Base-by-base conservation (phyloP, 2,329 filamentous ascomycete species). In the Pestalotiopsis sp. region DNA sequence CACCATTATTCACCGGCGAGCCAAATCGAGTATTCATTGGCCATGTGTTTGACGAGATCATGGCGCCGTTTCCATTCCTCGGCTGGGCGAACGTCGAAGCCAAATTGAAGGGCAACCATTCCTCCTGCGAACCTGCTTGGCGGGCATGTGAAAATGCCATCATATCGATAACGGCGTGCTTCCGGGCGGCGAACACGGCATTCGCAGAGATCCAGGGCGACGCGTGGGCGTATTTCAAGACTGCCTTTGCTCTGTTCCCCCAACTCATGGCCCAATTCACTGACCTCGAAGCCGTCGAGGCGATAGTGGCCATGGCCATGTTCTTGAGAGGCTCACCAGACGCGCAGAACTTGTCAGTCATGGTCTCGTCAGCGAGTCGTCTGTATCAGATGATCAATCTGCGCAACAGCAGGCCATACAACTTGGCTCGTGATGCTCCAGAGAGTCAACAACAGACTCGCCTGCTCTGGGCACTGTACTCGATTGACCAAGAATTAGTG, bases 191-290 rank as follows among this genome's bases (percentile, higher is more conserved):
- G 12, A 64, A 49, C 11, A 27, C 17, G 13, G 38, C 62, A n/a
- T 64, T 64, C 25, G 39, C 3, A 45, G 38, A 64, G 20, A 12
- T 64, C 2, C 45, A 45, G 14, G 39, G 62, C 11, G 38, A n/a
- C 11, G 62, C 62, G 7, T 64, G 62, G 62, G 62, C 39, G 11
- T 64, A 64, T 13, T 64, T 64, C 39, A 64, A 64, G 39, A 49
- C n/a, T 3, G 62, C 62, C 2, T 64, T 64, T 64, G 62, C 17
- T 12, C 9, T 49, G 11, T 13, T 64, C 11, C 62, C 62, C n/a
- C 25, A 64, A 38, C 62, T 64, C 39, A 49, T 64, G 62, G 62
- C 25, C 4, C 20, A 39, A 12, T 38, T 38, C 5, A 36, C 23
- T 17, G 36, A 23, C 3, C 20, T 64, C 13, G 39, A 9, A 12